These are phyloP conservation scores for Thraustochytrium sp. DNA, from an alignment of 352 stramenopile genomes.

Conservation along the genomic window DNA sequence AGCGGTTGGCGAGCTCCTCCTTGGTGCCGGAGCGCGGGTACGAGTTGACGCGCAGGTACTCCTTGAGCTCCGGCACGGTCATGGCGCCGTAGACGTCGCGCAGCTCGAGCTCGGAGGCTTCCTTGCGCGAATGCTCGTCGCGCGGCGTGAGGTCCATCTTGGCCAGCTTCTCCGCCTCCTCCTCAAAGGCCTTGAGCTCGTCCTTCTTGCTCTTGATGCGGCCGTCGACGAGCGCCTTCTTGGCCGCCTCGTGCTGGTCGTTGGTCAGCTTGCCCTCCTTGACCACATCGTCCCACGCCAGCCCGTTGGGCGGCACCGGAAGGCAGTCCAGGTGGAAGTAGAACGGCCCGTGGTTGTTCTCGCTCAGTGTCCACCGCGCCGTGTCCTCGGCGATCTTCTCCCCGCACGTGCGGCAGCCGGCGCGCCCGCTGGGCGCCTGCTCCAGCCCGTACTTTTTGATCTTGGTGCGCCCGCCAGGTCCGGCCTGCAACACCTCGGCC, in stretches of 20 bases:
- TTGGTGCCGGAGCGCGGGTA: neutral
- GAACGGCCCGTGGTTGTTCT: neutral
- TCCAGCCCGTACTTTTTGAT: neutral
- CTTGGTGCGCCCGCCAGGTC: neutral
- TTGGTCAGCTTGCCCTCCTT: neutral
- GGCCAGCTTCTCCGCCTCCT: neutral
- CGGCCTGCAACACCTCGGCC: neutral
- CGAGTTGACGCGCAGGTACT: slow-evolving; percentile 16
- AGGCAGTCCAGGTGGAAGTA: slow-evolving; percentile 44
- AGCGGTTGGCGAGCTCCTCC: slow-evolving; percentile 33
- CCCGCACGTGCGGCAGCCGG: slow-evolving; percentile 17
- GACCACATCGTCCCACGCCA: slow-evolving; percentile 6
- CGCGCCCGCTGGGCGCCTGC: neutral
- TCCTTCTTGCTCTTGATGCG: neutral
- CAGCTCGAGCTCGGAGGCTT: neutral
- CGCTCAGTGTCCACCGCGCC: neutral
- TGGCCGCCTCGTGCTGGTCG: neutral
- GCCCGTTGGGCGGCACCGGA: neutral
- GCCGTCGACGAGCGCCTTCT: neutral
- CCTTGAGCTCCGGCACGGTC: slow-evolving; percentile 7
- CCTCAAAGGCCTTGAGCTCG: neutral
- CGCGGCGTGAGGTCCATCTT: neutral
- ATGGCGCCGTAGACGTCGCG: neutral
- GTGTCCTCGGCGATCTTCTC: slow-evolving; percentile 35
- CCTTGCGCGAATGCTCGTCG: neutral